Evolutionary conservation across 352 stramenopile genomes (phyloP).

Genomic region (Phytophthora pistaciae): DNA sequence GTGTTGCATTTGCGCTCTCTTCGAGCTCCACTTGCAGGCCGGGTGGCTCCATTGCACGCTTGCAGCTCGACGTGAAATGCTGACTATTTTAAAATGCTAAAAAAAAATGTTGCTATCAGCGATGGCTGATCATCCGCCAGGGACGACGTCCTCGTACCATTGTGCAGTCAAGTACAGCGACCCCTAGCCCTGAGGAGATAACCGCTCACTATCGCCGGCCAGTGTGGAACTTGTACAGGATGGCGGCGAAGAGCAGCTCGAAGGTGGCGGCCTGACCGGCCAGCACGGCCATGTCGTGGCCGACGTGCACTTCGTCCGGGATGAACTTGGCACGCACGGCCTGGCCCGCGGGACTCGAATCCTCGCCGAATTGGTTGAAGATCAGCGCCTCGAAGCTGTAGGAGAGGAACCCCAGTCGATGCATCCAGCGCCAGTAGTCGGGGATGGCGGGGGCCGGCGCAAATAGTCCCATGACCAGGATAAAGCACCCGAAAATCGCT

Average conservation of each 20-base stretch:
- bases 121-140: background rate
- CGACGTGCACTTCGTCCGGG: conserved; percentile 48
- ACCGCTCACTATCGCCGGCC: conserved; percentile 42
- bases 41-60: background rate
- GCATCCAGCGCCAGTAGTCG: conserved; percentile 73
- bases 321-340: conserved; percentile 45
- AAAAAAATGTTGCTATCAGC: too few species aligned
- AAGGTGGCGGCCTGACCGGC: conserved; percentile 40
- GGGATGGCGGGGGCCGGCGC: conserved; percentile 61
- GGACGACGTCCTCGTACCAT: background rate
- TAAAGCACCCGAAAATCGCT: conserved; percentile 83
- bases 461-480: conserved; percentile 85
- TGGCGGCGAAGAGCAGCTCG: conserved; percentile 49
- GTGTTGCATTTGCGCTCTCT: background rate
- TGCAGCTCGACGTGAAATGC: too few species aligned
- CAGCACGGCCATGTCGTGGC: conserved; percentile 50
- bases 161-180: background rate
- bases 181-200: background rate
- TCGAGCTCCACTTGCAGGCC: background rate
- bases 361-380: conserved; percentile 65
- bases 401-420: conserved; percentile 83
- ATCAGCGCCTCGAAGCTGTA: conserved; percentile 83
- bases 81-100: too few species aligned
- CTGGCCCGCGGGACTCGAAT: conserved; percentile 5
- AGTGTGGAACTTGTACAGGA: conserved; percentile 75